Evolutionary conservation across 1,284 basidiomycete genomes (phyloP).

Genomic region (Malassezia obtusa): DNA sequence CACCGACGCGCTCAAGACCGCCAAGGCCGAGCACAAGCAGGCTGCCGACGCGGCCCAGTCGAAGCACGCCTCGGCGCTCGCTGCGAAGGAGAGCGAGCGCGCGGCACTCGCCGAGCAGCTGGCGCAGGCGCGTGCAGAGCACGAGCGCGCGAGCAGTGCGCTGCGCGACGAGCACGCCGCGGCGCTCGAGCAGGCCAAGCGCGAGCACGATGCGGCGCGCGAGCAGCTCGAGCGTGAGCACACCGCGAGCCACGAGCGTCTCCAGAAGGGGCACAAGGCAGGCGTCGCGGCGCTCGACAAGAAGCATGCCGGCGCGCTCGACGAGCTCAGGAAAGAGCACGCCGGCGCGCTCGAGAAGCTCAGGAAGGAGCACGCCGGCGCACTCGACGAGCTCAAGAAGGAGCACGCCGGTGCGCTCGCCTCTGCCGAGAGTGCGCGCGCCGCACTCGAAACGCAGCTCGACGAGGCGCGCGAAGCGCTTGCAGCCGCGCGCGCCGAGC

Average conservation of each 20-base stretch:
- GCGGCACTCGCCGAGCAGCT: background rate
- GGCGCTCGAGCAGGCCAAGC: background rate
- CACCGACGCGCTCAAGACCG: background rate
- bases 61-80: background rate
- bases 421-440: background rate
- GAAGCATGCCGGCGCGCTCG: background rate
- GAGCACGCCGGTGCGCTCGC: slow-evolving; percentile 2
- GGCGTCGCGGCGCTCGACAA: too few species aligned
- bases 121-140: background rate
- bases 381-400: slow-evolving; percentile 7
- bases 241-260: background rate
- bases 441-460: background rate
- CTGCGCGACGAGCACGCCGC: background rate
- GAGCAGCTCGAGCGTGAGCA: background rate
- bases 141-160: background rate
- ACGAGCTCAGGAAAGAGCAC: background rate
- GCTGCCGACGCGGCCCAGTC: background rate
- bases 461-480: background rate
- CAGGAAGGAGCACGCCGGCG: background rate
- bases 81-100: background rate
- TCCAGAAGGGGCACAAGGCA: background rate
- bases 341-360: background rate
- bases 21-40: slow-evolving; percentile 1
- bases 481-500: slow-evolving; percentile 4
- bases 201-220: background rate